Percentiles rank a stretch among this genome's conserved stretches.
Conservation (phyloP, 441 rosid genomes). For the Croton setiger region DNA sequence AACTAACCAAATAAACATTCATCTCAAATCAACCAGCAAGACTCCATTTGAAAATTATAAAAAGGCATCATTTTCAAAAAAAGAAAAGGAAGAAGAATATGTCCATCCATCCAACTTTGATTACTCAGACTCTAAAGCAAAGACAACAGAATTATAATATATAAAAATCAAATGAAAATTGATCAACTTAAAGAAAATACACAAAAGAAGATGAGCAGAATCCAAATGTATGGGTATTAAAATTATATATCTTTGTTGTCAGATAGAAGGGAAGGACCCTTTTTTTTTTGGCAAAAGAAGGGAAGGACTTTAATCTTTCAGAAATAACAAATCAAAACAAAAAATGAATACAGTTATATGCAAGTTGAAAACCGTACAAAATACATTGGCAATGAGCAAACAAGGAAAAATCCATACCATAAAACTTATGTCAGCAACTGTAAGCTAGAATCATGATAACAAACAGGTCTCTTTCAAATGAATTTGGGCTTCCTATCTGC, state of each 20-base stretch:
- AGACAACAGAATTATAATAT: neutral
- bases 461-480: constrained; percentile 32
- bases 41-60: neutral
- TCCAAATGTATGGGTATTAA: neutral
- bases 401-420: neutral
- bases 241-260: neutral
- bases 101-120: constrained; percentile 2
- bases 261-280: neutral
- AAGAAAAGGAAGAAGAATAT: no score
- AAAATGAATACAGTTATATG: neutral
- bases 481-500: constrained; percentile 68
- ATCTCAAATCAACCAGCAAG: neutral
- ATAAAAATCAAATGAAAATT: neutral
- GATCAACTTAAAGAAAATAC: neutral
- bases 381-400: neutral
- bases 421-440: constrained; percentile 16
- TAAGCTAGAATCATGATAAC: neutral
- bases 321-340: neutral
- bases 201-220: neutral
- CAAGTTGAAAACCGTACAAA: neutral
- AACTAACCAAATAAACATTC: neutral
- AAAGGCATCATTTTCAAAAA: neutral
- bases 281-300: no score
- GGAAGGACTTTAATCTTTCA: neutral
- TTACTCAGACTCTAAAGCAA: neutral